A percentile compares a stretch with the other conserved stretches of the same genome.
Conservation (phyloP, 495 filamentous ascomycete species). For the Neohortaea acidophila region DNA sequence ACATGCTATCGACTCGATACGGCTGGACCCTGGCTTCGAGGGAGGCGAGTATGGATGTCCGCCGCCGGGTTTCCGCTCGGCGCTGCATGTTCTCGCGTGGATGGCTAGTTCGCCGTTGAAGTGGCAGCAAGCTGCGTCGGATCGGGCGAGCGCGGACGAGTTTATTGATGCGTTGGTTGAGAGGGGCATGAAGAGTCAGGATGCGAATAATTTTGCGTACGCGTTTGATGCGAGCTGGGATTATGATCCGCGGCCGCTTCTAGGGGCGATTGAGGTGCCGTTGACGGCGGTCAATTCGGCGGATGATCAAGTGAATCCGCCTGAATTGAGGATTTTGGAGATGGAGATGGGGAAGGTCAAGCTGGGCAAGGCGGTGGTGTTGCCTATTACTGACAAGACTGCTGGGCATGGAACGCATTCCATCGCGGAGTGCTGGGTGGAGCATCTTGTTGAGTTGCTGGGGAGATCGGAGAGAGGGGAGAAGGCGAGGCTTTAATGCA, state of each 20-base stretch:
- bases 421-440: neutral
- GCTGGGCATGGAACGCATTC: constrained; percentile 1
- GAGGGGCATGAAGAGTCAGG: neutral
- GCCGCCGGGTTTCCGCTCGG: neutral
- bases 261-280: neutral
- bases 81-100: constrained; percentile 6
- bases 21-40: neutral
- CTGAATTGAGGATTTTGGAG: constrained; percentile 1
- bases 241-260: constrained; percentile 2
- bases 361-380: neutral
- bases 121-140: neutral
- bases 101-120: constrained; percentile 1
- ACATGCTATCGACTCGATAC: constrained; percentile 1
- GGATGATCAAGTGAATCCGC: constrained; percentile 4
- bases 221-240: constrained; percentile 5
- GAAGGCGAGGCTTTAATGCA: no score
- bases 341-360: constrained; percentile 2
- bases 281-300: constrained; percentile 4
- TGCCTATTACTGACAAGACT: neutral
- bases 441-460: neutral
- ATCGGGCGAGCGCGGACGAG: constrained; percentile 2
- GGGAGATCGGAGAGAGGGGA: neutral
- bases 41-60: neutral
- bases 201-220: constrained; percentile 4
- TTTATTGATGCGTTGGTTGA: constrained; percentile 3